phyloP scores from a whole-genome alignment of 495 filamentous ascomycete genomes.

The Parathielavia appendiculata region DNA sequence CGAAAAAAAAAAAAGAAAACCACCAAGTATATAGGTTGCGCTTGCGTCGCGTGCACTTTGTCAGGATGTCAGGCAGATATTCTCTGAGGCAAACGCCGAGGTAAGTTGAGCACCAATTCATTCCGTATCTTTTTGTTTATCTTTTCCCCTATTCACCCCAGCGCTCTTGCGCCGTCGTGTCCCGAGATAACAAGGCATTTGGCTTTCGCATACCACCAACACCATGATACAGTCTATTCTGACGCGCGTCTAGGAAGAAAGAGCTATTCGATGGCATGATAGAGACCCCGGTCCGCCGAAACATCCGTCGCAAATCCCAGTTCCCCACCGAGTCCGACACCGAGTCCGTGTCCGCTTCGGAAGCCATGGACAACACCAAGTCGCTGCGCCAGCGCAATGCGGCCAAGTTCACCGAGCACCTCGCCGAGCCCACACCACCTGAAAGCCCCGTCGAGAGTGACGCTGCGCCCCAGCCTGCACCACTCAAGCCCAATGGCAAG shows the following conservation, averaged over 20 bases:
- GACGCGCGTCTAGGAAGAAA: constrained; percentile 37
- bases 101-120: constrained; percentile 33
- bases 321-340: constrained; percentile 39
- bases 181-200: no score
- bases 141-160: background rate
- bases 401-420: constrained; percentile 44
- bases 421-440: constrained; percentile 35
- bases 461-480: constrained; percentile 9
- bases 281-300: constrained; percentile 40
- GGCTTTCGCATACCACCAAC: no score
- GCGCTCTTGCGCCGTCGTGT: background rate
- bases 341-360: constrained; percentile 40
- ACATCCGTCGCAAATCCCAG: constrained; percentile 40
- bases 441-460: constrained; percentile 31
- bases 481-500: constrained; percentile 25
- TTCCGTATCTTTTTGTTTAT: background rate
- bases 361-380: constrained; percentile 25
- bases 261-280: constrained; percentile 51
- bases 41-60: constrained; percentile 15
- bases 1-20: background rate
- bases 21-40: constrained; percentile 20
- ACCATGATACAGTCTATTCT: background rate
- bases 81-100: constrained; percentile 49
- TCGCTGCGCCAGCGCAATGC: constrained; percentile 34
- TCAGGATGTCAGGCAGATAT: constrained; percentile 35